A percentile compares a stretch with the other conserved stretches of the same genome.
These are phyloP conservation scores for Codiaeum variegatum DNA, from an alignment of 441 rosid species.

Conservation along the genomic window DNA sequence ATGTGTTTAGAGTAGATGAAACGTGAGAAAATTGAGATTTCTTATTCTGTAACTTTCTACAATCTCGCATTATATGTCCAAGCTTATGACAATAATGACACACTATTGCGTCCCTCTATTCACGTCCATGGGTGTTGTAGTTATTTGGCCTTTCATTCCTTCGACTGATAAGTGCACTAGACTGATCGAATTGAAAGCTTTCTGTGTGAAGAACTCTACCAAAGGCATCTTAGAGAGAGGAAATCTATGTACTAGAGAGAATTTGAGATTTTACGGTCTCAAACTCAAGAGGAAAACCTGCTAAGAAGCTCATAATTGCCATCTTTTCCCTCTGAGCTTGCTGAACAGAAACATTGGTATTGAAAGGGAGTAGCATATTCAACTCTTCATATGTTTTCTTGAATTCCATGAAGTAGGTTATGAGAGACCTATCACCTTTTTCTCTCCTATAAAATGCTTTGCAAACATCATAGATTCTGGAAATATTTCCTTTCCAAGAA, in stretches of 20 bases:
- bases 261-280: neutral
- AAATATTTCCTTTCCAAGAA: neutral
- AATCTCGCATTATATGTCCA: neutral
- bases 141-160: neutral
- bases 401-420: neutral
- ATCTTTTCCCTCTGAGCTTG: neutral
- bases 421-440: neutral
- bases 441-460: neutral
- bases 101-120: neutral
- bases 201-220: neutral
- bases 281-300: neutral
- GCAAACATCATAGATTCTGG: neutral
- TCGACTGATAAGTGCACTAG: neutral
- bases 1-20: no score
- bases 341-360: neutral
- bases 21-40: neutral
- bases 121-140: neutral
- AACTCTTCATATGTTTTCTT: no score
- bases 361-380: neutral
- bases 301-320: constrained; percentile 2
- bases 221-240: neutral
- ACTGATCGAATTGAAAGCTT: neutral
- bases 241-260: neutral
- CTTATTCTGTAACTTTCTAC: neutral
- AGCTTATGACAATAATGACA: neutral